Conservation (phyloP, 768 basidiomycete genomes). For the Boletus edulis region DNA sequence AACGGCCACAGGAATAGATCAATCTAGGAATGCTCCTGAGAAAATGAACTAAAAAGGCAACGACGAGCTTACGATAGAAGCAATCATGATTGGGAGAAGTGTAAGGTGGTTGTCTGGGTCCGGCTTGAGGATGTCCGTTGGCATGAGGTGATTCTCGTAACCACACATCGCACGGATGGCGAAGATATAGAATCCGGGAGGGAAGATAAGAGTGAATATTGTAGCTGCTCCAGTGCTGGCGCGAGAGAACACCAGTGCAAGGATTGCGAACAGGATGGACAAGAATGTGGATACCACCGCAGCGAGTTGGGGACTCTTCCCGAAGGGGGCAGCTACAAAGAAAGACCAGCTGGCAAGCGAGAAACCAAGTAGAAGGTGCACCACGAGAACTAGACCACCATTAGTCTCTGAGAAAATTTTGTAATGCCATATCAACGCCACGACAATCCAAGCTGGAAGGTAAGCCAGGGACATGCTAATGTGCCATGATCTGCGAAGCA, state of each 20-base stretch:
- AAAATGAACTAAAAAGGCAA: constrained; percentile 33
- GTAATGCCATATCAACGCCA: constrained; percentile 61
- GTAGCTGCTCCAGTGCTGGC: constrained; percentile 47
- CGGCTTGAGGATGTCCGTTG: constrained; percentile 51
- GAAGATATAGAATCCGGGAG: constrained; percentile 75
- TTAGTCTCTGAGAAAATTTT: constrained; percentile 64
- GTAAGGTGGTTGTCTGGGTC: constrained; percentile 60
- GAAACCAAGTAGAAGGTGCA: constrained; percentile 68
- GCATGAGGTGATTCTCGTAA: constrained; percentile 57
- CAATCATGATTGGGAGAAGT: constrained; percentile 59
- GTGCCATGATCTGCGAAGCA: constrained; percentile 53
- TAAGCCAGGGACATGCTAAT: constrained; percentile 62
- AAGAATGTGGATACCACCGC: constrained; percentile 66
- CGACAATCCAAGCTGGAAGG: constrained; percentile 74
- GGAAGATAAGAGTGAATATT: constrained; percentile 69
- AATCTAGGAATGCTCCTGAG: constrained; percentile 40
- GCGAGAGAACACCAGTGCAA: constrained; percentile 53
- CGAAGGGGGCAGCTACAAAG: constrained; percentile 67
- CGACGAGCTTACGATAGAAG: constrained; percentile 51
- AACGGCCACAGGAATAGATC: constrained; percentile 74
- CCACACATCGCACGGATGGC: constrained; percentile 65
- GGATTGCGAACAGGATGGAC: constrained; percentile 61
- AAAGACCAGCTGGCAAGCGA: constrained; percentile 71
- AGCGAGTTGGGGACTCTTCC: constrained; percentile 69
- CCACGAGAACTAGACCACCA: constrained; percentile 54